Percentiles rank a stretch among this genome's conserved stretches.
phyloP scores from a whole-genome alignment of 805 yeast species.

The Clavispora carvajalis region DNA sequence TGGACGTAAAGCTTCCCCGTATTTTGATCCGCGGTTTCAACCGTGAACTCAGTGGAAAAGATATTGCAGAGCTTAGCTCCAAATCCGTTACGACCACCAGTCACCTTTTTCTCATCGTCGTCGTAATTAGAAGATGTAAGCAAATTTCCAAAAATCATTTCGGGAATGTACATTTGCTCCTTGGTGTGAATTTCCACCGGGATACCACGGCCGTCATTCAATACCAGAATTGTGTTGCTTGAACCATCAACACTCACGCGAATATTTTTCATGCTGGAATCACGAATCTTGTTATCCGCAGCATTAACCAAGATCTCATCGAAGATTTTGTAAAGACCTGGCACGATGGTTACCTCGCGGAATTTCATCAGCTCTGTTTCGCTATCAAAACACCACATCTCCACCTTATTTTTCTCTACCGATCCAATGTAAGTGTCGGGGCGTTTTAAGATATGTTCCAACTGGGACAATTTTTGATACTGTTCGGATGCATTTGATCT shows the following conservation, averaged over 20 bases:
- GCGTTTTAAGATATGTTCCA: constrained; percentile 93
- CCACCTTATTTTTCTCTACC: constrained; percentile 71
- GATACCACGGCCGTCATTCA: constrained; percentile 92
- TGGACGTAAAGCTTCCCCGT: constrained; percentile 66
- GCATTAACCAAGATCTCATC: constrained; percentile 97
- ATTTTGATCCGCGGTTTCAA: constrained; percentile 82
- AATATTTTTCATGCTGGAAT: constrained; percentile 80
- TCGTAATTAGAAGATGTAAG: constrained; percentile 95
- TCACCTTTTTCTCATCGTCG: constrained; percentile 90
- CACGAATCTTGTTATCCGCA: constrained; percentile 96
- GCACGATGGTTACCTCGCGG: constrained; percentile 78
- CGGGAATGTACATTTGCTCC: constrained; percentile 92
- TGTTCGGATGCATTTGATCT: constrained; percentile 52
- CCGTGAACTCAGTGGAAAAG: constrained; percentile 78
- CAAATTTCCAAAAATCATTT: constrained; percentile 90
- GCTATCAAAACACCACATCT: constrained; percentile 78
- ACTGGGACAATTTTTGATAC: constrained; percentile 89
- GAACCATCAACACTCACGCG: constrained; percentile 80
- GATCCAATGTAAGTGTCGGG: constrained; percentile 98
- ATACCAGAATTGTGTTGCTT: constrained; percentile 67
- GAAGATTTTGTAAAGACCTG: constrained; percentile 92
- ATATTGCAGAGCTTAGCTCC: constrained; percentile 98
- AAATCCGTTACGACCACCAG: constrained; percentile 98
- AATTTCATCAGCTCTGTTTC: constrained; percentile 35
- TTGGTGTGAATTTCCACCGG: constrained; percentile 91